Conservation (phyloP, 139 green algal species). For the Astrephomene gubernaculifera region DNA sequence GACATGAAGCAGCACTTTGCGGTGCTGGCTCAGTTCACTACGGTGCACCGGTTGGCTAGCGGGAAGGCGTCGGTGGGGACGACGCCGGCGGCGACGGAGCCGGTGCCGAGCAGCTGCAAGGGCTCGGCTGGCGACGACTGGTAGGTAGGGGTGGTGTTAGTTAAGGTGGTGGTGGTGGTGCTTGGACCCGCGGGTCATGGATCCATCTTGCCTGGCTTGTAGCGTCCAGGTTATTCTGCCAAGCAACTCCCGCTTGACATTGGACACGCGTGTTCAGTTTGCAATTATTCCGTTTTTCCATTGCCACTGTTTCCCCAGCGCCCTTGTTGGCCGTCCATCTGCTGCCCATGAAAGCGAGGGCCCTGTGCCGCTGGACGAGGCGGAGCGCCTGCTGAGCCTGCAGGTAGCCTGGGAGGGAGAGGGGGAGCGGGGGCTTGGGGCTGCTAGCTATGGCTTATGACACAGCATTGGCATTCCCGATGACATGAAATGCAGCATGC, state of each 20-base stretch:
- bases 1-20: slow-evolving; percentile 61
- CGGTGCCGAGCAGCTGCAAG: not conserved
- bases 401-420: not conserved
- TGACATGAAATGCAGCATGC: too few relatives aligned
- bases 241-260: not conserved
- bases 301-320: too few relatives aligned
- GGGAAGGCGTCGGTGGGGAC: not conserved
- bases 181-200: too few relatives aligned
- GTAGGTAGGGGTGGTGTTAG: not conserved
- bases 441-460: too few relatives aligned
- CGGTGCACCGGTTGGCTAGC: slow-evolving; percentile 56
- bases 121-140: not conserved
- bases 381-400: slow-evolving; percentile 25
- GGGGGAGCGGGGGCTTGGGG: not conserved
- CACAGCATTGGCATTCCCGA: too few relatives aligned
- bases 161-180: not conserved
- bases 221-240: too few relatives aligned
- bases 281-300: too few relatives aligned
- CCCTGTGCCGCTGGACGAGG: slow-evolving; percentile 9
- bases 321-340: too few relatives aligned
- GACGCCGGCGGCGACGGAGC: not conserved
- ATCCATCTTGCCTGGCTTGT: not conserved
- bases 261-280: too few relatives aligned
- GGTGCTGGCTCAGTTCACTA: slow-evolving; percentile 56
- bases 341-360: too few relatives aligned